phyloP scores from a whole-genome alignment of 495 filamentous ascomycete species.

The Platismatia glauca region DNA sequence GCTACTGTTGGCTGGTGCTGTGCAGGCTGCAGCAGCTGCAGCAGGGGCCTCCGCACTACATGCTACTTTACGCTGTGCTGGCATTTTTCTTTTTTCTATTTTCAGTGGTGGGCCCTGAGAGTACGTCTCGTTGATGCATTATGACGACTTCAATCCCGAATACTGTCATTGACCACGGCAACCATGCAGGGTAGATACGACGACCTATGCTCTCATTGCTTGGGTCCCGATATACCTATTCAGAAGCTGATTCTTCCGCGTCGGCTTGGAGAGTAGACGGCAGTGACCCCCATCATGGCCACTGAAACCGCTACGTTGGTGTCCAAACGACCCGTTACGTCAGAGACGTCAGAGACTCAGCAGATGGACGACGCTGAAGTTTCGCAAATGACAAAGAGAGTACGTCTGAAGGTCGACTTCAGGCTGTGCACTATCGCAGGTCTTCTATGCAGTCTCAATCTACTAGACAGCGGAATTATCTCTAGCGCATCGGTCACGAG shows the following conservation, averaged over 20 bases:
- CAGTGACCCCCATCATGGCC: background rate
- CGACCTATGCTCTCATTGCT: background rate
- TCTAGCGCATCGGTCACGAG: slow-evolving; percentile 66
- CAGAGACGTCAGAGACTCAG: slow-evolving; percentile 5
- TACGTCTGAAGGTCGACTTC: slow-evolving; percentile 60
- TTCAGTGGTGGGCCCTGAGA: background rate
- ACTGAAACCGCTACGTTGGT: background rate
- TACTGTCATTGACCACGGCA: background rate
- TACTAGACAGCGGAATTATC: slow-evolving; percentile 70
- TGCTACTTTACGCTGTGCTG: too few species aligned
- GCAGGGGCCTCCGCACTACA: too few species aligned
- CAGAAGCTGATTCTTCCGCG: background rate
- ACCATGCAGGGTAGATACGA: background rate
- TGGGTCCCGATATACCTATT: background rate
- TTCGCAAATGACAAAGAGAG: slow-evolving; percentile 27
- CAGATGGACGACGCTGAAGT: slow-evolving; percentile 18
- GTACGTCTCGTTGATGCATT: background rate
- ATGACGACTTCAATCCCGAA: background rate
- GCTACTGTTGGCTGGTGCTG: background rate
- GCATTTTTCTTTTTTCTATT: too few species aligned
- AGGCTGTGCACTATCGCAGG: slow-evolving; percentile 70
- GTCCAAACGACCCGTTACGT: background rate
- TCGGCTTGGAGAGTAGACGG: background rate
- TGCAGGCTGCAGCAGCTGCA: too few species aligned
- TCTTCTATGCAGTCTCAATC: slow-evolving; percentile 61